These are phyloP conservation scores for Wickerhamomyces mucosus DNA, from an alignment of 805 yeast species.

Conservation along the genomic window DNA sequence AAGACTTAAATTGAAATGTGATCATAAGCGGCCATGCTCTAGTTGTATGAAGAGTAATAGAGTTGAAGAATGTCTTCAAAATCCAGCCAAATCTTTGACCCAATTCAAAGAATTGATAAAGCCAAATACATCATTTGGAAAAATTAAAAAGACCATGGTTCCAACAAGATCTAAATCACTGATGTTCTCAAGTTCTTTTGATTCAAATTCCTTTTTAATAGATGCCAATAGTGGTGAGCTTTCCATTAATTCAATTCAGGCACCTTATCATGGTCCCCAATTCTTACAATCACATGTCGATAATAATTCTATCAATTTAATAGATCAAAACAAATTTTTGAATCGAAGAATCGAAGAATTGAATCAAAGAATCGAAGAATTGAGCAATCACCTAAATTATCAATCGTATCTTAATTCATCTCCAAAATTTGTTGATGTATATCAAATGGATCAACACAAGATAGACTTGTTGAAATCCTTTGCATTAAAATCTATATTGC, in stretches of 20 bases:
- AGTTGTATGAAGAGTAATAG: slow-evolving; percentile 9
- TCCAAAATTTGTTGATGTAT: slow-evolving; percentile 4
- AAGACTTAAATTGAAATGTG: slow-evolving; percentile 13
- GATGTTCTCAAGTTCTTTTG: background rate
- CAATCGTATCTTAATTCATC: slow-evolving; percentile 3
- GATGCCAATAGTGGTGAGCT: slow-evolving; percentile 4
- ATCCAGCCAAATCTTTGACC: slow-evolving; percentile 10
- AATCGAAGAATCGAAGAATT: slow-evolving; percentile 3
- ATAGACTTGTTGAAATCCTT: slow-evolving; percentile 4
- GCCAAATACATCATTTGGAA: slow-evolving; percentile 13
- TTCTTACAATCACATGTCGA: background rate
- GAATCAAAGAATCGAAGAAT: slow-evolving; percentile 3
- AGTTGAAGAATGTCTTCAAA: slow-evolving; percentile 9
- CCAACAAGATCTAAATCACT: slow-evolving; percentile 1
- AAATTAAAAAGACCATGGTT: slow-evolving; percentile 6
- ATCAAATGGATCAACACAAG: slow-evolving; percentile 1
- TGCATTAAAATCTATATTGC: slow-evolving; percentile 5
- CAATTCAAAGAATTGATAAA: slow-evolving; percentile 13
- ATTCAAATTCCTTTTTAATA: slow-evolving; percentile 2
- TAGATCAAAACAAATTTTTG: slow-evolving; percentile 2
- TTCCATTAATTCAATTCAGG: slow-evolving; percentile 2
- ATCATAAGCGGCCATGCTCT: slow-evolving; percentile 12
- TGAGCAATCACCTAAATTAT: slow-evolving; percentile 5
- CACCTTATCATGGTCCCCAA: background rate
- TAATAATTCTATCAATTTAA: slow-evolving; percentile 1